These are phyloP conservation scores for Plectosphaerella plurivora DNA, from an alignment of 2,329 filamentous ascomycete genomes.

Conservation along the genomic window DNA sequence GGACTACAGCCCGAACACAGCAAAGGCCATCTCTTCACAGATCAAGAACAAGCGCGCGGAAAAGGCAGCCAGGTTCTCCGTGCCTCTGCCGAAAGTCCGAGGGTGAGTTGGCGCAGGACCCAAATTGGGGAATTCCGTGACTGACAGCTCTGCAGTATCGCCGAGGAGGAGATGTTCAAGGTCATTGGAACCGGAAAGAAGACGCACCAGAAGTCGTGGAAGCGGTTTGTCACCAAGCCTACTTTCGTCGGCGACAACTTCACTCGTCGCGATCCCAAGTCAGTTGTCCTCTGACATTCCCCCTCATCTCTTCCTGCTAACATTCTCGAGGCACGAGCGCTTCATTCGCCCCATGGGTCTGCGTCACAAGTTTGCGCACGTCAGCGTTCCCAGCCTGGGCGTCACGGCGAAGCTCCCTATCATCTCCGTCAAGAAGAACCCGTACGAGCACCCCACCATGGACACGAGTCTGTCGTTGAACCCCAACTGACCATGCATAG, in stretches of 20 bases:
- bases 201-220: conserved; percentile 78
- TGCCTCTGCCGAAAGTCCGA: conserved; percentile 89
- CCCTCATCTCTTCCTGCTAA: too few relatives aligned
- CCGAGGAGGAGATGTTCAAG: conserved; percentile 97
- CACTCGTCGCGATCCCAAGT: conserved; percentile 78
- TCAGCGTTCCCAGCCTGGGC: conserved; percentile 70
- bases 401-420: conserved; percentile 87
- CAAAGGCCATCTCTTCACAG: conserved; percentile 71
- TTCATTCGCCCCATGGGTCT: conserved; percentile 48
- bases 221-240: conserved; percentile 66
- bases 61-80: conserved; percentile 85
- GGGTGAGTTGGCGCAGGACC: conserved; percentile 25
- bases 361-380: conserved; percentile 42
- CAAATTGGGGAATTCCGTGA: neutral
- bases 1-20: conserved; percentile 40
- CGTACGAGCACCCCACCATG: conserved; percentile 18
- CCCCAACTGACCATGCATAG: conserved; percentile 64
- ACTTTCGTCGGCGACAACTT: conserved; percentile 92
- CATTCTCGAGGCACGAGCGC: conserved; percentile 35
- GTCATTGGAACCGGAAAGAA: conserved; percentile 96
- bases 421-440: conserved; percentile 41
- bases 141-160: conserved; percentile 49
- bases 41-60: conserved; percentile 96
- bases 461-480: conserved; percentile 11
- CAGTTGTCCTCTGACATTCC: too few relatives aligned